Percentiles rank a stretch among this genome's conserved stretches.
Evolutionary conservation across 1,284 basidiomycete genomes (phyloP).

Genomic region (Ceratobasidium sp.): DNA sequence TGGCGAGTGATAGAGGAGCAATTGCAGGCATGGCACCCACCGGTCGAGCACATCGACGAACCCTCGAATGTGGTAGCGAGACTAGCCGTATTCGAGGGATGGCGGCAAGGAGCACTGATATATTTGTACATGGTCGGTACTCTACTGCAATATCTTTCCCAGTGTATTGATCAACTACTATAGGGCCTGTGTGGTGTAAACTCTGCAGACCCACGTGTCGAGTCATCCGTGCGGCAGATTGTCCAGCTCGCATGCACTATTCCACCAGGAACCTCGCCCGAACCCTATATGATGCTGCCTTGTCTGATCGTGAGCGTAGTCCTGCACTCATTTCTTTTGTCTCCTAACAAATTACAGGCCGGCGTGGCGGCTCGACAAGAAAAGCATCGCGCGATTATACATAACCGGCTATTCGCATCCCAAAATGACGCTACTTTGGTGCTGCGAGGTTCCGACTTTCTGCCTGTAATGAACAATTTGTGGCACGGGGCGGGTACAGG

Average conservation of each 20-base stretch:
- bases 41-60: conserved; percentile 13
- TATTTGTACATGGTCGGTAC: conserved; percentile 15
- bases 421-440: not conserved
- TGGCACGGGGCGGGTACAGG: not conserved
- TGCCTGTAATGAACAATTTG: conserved; percentile 1
- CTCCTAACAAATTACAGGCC: not conserved
- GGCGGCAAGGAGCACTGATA: conserved; percentile 9
- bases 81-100: conserved; percentile 8
- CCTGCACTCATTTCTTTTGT: no score
- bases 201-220: conserved; percentile 9
- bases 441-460: not conserved
- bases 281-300: conserved; percentile 1
- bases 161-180: not conserved
- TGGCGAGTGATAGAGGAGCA: conserved; percentile 15
- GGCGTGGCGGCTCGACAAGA: conserved; percentile 11
- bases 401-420: not conserved
- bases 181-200: conserved; percentile 14
- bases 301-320: not conserved
- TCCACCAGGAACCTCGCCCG: not conserved
- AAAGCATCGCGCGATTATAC: not conserved
- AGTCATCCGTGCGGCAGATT: not conserved
- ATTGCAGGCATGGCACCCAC: not conserved
- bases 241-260: not conserved
- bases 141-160: not conserved
- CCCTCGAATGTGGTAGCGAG: not conserved